These are phyloP conservation scores for Colletotrichum sp. DNA, from an alignment of 2,329 filamentous ascomycete genomes.

Conservation along the genomic window DNA sequence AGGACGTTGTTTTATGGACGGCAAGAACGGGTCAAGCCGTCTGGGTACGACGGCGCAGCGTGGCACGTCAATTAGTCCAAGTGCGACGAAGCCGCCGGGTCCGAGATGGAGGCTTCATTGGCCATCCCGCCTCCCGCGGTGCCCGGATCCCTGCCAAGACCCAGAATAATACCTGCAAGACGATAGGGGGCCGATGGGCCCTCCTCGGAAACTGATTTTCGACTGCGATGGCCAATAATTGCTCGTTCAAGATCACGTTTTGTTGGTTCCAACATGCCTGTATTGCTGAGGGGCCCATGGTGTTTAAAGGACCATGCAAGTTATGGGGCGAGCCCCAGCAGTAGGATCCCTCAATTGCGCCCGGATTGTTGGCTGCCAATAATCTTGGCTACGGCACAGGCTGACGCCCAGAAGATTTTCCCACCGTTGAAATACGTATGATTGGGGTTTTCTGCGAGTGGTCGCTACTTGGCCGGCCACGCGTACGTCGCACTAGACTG, in stretches of 20 bases:
- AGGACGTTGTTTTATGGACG: neutral
- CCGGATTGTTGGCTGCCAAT: neutral
- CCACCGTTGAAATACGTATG: neutral
- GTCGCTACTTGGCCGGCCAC: neutral
- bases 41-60: neutral
- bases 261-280: neutral
- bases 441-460: neutral
- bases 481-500: neutral
- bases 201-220: neutral
- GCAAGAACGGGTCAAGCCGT: neutral
- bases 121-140: neutral
- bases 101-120: conserved; percentile 5
- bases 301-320: neutral
- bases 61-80: neutral
- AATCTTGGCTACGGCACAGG: neutral
- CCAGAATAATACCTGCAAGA: neutral
- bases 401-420: neutral
- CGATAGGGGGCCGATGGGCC: neutral
- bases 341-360: neutral
- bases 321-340: neutral
- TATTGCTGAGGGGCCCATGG: neutral
- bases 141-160: conserved; percentile 7
- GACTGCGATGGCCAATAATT: neutral
- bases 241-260: neutral
- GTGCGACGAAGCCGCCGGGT: neutral